A percentile compares a stretch with the other conserved stretches of the same genome.
phyloP scores from a whole-genome alignment of 1,284 basidiomycete genomes.

The Cryptococcus deneoformans region DNA sequence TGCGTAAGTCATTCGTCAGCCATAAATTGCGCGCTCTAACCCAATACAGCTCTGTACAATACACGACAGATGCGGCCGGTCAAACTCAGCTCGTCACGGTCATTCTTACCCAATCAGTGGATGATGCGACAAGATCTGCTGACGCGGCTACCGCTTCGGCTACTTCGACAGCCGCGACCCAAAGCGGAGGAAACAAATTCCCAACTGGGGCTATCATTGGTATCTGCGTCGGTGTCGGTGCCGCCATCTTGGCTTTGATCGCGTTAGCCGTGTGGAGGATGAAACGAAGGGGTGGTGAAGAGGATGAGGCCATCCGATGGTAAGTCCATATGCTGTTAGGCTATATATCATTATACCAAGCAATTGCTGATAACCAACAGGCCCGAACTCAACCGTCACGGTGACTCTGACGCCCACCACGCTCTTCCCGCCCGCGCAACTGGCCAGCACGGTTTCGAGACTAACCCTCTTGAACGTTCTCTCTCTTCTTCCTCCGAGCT shows the following conservation, averaged over 20 bases:
- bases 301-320: slow-evolving; percentile 50
- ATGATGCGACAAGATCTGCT: slow-evolving; percentile 14
- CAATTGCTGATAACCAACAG: slow-evolving; percentile 12
- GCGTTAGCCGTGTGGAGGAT: slow-evolving; percentile 37
- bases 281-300: slow-evolving; percentile 36
- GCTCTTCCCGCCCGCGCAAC: slow-evolving; percentile 46
- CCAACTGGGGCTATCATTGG: slow-evolving; percentile 46
- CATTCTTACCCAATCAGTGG: slow-evolving; percentile 18
- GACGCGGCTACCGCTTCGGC: slow-evolving; percentile 8
- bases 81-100: slow-evolving; percentile 27
- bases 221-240: slow-evolving; percentile 42
- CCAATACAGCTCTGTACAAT: slow-evolving; percentile 12
- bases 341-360: neutral
- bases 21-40: neutral
- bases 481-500: slow-evolving; percentile 32
- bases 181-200: slow-evolving; percentile 31
- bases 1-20: neutral
- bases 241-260: slow-evolving; percentile 35
- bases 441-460: slow-evolving; percentile 44
- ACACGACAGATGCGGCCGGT: slow-evolving; percentile 28
- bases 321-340: slow-evolving; percentile 11
- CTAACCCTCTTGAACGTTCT: slow-evolving; percentile 38
- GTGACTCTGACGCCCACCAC: slow-evolving; percentile 43
- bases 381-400: slow-evolving; percentile 50
- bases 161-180: neutral